These are phyloP conservation scores for Austroboletus niveus DNA, from an alignment of 1,284 basidiomycete genomes.

Conservation along the genomic window DNA sequence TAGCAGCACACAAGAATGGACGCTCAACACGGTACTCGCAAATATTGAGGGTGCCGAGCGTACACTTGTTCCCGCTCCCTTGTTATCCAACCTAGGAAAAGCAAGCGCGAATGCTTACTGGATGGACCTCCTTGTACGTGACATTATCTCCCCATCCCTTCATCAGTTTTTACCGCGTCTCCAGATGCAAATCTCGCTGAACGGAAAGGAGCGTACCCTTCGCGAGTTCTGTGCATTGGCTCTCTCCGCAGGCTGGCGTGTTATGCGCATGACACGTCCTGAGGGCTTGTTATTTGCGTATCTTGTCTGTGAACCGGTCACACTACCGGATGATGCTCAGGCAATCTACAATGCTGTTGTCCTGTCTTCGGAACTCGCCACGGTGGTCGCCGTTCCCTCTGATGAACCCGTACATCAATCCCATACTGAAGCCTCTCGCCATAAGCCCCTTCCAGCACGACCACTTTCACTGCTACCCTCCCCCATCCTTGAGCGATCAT, in stretches of 20 bases:
- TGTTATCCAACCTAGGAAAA: slow-evolving; percentile 68
- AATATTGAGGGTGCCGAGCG: slow-evolving; percentile 45
- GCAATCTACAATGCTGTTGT: slow-evolving; percentile 21
- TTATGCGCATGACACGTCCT: slow-evolving; percentile 55
- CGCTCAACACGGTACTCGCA: slow-evolving; percentile 25
- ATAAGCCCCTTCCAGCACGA: slow-evolving; percentile 9
- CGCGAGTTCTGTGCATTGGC: slow-evolving; percentile 59
- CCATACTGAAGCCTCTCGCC: slow-evolving; percentile 21
- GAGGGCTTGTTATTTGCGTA: slow-evolving; percentile 65
- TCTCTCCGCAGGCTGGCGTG: slow-evolving; percentile 64
- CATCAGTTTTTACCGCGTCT: slow-evolving; percentile 1
- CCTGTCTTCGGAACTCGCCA: slow-evolving; percentile 20
- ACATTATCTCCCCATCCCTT: background rate
- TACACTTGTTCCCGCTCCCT: slow-evolving; percentile 48
- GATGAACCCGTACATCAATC: slow-evolving; percentile 19
- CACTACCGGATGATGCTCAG: slow-evolving; percentile 40
- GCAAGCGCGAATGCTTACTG: slow-evolving; percentile 70
- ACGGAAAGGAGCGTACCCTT: slow-evolving; percentile 68
- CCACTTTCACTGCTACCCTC: slow-evolving; percentile 9
- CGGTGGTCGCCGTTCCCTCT: slow-evolving; percentile 15
- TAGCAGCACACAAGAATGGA: slow-evolving; percentile 22
- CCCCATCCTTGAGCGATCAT: slow-evolving; percentile 25
- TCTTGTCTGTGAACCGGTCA: slow-evolving; percentile 59
- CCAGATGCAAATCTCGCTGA: slow-evolving; percentile 72
- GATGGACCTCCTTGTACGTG: slow-evolving; percentile 67